Base-by-base conservation (phyloP, 2,329 filamentous ascomycete genomes). In the Colletotrichum horii region DNA sequence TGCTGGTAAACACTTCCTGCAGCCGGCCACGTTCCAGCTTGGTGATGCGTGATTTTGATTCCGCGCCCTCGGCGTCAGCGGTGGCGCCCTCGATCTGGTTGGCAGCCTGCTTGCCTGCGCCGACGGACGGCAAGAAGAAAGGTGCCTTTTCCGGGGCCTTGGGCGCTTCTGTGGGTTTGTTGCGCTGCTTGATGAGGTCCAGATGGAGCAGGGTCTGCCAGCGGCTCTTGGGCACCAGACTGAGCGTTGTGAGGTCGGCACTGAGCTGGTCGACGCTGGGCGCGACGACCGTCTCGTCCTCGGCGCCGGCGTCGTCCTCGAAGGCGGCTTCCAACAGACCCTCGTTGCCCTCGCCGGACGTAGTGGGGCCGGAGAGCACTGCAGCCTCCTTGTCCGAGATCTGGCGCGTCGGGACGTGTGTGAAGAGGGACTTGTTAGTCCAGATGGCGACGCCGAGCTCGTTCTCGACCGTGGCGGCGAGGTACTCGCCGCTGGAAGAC, bases 121-220 rank as follows among this genome's bases (percentile, higher is more conserved):
- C 88, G 6, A 93, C 87, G 0, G 93, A 93, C 0, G 96, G 95
- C 6, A 98, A 89, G 88, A 98, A 98, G 88, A 98, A 98, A 0
- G 97, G 97, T 0, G 96, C 96, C 82, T 97, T 98, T 83, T 98
- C 95, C 0, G 97, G 97, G 8, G 93, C 91, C 85, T 98, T 98
- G 19, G 96, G 96, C 0, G 96, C 92, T 83, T 98, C 96, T 78
- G 93, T 96, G 1, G 97, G 97, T 84, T 97, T 98, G 85, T 99
- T 99, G 76, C 97, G 94, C 84, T 96, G 92, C 86, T 96, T 94
- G 82, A 99, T 98, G 30, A 96, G 87, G 81, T 99, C 97, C 4
- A 99, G 90, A 83, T 99, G 95, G 32, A 99, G 88, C 16, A 99
- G 88, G 2, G 96, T 98, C 84, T 98, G 96, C 97, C 97, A 99